These are phyloP conservation scores for Chimonanthus salicifolius DNA, from an alignment of 164 flowering plant genomes.

Conservation along the genomic window DNA sequence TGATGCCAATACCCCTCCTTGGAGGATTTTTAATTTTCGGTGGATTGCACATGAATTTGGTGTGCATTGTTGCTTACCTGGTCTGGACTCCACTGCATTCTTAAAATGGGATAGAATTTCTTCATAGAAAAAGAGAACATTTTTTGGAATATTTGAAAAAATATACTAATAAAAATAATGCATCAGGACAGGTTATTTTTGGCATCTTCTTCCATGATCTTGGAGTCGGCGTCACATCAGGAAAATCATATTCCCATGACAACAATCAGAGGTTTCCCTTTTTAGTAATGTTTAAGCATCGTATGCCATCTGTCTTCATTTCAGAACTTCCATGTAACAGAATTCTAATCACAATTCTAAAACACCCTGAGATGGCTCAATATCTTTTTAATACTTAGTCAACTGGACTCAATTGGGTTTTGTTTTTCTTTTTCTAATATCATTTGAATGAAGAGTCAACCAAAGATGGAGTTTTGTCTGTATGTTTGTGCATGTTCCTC, in stretches of 20 bases:
- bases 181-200: not conserved
- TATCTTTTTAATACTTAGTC: not conserved
- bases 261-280: not conserved
- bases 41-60: too few relatives aligned
- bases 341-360: not conserved
- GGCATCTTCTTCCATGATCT: not conserved
- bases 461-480: not conserved
- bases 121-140: not conserved
- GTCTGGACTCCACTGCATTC: not conserved
- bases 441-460: not conserved
- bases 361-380: not conserved
- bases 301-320: not conserved
- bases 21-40: too few relatives aligned
- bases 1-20: too few relatives aligned
- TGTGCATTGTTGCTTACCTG: too few relatives aligned
- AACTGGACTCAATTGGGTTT: too few relatives aligned
- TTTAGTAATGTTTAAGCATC: not conserved
- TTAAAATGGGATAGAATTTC: not conserved
- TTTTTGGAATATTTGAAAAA: too few relatives aligned
- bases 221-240: not conserved
- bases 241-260: not conserved
- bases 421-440: too few relatives aligned
- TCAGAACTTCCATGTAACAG: not conserved
- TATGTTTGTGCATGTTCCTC: too few relatives aligned
- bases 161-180: too few relatives aligned